Conservation (phyloP, 768 basidiomycete genomes). For the Austroboletus eburneus region DNA sequence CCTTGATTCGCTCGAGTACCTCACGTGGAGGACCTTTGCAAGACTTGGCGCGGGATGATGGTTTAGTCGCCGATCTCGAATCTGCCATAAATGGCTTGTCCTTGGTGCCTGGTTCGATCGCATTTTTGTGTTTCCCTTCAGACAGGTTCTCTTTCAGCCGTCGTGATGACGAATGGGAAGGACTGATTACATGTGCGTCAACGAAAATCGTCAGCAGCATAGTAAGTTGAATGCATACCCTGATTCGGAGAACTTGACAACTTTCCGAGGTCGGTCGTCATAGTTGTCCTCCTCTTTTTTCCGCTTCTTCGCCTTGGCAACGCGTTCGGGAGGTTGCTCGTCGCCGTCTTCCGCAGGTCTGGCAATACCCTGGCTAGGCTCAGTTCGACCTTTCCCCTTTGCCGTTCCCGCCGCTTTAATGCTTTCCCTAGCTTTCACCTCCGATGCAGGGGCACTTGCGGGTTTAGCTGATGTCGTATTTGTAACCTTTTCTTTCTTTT, state of each 20-base stretch:
- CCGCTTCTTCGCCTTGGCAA: conserved; percentile 15
- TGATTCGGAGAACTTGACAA: conserved; percentile 11
- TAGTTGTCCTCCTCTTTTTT: conserved; percentile 18
- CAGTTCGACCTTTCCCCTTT: background rate
- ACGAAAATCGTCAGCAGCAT: too few species aligned
- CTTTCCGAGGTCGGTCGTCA: conserved; percentile 23
- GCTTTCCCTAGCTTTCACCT: background rate
- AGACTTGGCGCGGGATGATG: conserved; percentile 8
- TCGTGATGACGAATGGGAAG: conserved; percentile 18
- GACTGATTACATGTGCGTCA: conserved; percentile 2
- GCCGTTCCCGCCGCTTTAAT: background rate
- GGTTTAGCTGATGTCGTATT: conserved; percentile 1
- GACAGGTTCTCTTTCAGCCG: conserved; percentile 35
- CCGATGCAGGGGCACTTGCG: background rate
- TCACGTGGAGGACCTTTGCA: conserved; percentile 37
- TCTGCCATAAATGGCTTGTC: background rate
- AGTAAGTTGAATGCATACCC: conserved; percentile 9
- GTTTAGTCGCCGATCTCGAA: background rate
- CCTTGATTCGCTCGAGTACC: conserved; percentile 36
- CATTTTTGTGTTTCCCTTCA: background rate
- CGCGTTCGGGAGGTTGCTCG: background rate
- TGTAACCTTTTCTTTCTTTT: conserved; percentile 18
- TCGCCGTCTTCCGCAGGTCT: background rate
- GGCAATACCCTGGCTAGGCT: background rate
- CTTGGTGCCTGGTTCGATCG: background rate